Evolutionary conservation across 2,329 filamentous ascomycete genomes (phyloP), one percentile per base, ranked within the genome.

Genomic region (Microdochium paspali): DNA sequence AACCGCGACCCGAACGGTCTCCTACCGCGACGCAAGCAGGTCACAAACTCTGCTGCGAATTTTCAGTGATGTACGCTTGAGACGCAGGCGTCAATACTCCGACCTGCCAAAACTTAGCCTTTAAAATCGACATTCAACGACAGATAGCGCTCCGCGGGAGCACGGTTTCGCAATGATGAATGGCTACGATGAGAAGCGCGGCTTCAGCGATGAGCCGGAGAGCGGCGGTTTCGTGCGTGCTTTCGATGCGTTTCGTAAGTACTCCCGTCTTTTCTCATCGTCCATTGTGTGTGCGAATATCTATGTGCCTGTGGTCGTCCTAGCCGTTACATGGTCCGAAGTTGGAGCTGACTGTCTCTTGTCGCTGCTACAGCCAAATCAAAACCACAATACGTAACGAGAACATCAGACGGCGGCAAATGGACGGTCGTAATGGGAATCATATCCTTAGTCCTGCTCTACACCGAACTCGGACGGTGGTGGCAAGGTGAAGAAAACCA

Each of bases 181-280:
- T 76, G 86, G 85, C 60, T 90, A 85, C 70, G 73, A 82, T 57
- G 76, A 84, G 60, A 67, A 70, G 53, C 76, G 79, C 56, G 74
- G 74, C 55, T 77, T 90, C 57, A 77, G 90, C 60, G 90, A 95
- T 59, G 85, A 86, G 60, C 83, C 87, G 57, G 84, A 84, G 62
- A 74, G 73, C 49, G 76, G 79, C 48, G 74, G 69, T 65, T 78
- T 84, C 49, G 80, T 95, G 60, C 84, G 84, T 66, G 90, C 91
- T 50, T 98, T 98, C 68, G 93, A 98, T 73, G 91, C 90, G 55
- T 98, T 98, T 66, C 91, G 90, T 95, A 79, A 63, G 87, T 57
- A 32, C 46, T n/a, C n/a, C n/a, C n/a, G n/a, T n/a, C n/a, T n/a
- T n/a, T n/a, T n/a, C n/a, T n/a, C n/a, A n/a, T n/a, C n/a, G n/a